Evolutionary conservation across 1,284 basidiomycete species (phyloP), one percentile per base, ranked within the genome.

Genomic region (Athelia psychrophila): DNA sequence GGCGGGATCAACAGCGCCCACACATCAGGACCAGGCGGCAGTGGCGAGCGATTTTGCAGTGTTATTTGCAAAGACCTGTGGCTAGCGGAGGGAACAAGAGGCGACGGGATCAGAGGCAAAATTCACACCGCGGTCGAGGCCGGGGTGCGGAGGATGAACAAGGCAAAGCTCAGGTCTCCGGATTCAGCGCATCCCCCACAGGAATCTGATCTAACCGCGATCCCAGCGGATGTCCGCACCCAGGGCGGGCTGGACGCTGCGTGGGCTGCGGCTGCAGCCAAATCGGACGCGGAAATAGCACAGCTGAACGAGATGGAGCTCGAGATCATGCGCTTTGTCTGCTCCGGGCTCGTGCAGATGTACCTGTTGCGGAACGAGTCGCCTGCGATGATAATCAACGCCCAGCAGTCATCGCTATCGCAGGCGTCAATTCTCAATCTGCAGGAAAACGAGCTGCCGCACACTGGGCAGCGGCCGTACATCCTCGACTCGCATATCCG

Each of bases 21-120:
- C 27, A 30, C 5, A 60, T 66, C 23, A 65, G 65, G 56, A 71
- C 65, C 47, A 66, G 72, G 64, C 54, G 69, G 62, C 20, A 64
- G 65, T 18, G 64, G 78, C 0, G 66, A 79, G 9, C 81, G 76
- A 73, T 86, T 86, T 59, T 86, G 84, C 61, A 72, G 71, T 24
- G 68, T 69, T 13, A 54, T 51, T 10, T 86, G 84, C 61, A 71
- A 71, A 52, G 63, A 70, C 40, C 52, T 20, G 8, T 85, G 81
- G 79, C 53, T 71, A 30, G 54, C 61, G 42, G 68, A 68, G 42
- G 61, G 67, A 16, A 18, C n/a, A 55, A 63, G 68, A 55, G 46
- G 60, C 49, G 61, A 68, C 20, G 61, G 61, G 40, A 54, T 70
- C 49, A 57, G 70, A 58, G 64, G 58, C 55, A 55, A 58, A 52